Conservation (phyloP, 2,329 filamentous ascomycete species). For the Ramularia collo-cygni region DNA sequence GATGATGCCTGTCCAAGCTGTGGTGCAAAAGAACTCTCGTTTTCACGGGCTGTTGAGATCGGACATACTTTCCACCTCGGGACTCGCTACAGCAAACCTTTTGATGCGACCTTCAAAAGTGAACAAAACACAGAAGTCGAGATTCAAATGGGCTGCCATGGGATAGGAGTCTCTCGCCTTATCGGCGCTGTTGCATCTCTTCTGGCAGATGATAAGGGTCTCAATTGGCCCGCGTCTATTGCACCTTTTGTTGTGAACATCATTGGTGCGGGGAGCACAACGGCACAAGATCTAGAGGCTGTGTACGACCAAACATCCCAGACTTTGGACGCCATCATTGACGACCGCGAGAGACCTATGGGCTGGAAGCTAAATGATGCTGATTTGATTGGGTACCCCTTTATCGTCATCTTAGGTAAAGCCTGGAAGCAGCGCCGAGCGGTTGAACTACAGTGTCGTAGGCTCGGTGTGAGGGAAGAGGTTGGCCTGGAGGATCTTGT, state of each 20-base stretch:
- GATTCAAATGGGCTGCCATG: conserved; percentile 93
- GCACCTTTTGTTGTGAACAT: conserved; percentile 76
- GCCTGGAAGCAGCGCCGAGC: conserved; percentile 51
- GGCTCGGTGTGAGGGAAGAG: conserved; percentile 53
- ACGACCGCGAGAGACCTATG: conserved; percentile 61
- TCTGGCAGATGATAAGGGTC: conserved; percentile 61
- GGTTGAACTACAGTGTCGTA: conserved; percentile 76
- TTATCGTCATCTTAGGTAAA: conserved; percentile 72
- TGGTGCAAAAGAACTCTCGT: conserved; percentile 45
- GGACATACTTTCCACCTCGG: conserved; percentile 95
- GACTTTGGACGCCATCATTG: conserved; percentile 57
- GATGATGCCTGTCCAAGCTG: conserved; percentile 73
- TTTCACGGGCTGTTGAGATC: conserved; percentile 74
- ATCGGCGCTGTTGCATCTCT: conserved; percentile 79
- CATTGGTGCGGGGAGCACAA: conserved; percentile 38
- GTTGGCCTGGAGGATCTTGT: conserved; percentile 9
- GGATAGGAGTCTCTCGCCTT: conserved; percentile 86
- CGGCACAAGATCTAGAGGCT: conserved; percentile 12
- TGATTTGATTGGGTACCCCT: conserved; percentile 79
- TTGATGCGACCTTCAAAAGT: conserved; percentile 56
- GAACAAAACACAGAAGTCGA: conserved; percentile 40
- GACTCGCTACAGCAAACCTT: conserved; percentile 73
- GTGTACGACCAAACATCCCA: conserved; percentile 52
- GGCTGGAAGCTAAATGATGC: conserved; percentile 88
- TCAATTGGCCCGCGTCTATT: conserved; percentile 83